Conservation (phyloP, 192 early-diverging fungal genomes). For the Rhizophagus clarus region DNA sequence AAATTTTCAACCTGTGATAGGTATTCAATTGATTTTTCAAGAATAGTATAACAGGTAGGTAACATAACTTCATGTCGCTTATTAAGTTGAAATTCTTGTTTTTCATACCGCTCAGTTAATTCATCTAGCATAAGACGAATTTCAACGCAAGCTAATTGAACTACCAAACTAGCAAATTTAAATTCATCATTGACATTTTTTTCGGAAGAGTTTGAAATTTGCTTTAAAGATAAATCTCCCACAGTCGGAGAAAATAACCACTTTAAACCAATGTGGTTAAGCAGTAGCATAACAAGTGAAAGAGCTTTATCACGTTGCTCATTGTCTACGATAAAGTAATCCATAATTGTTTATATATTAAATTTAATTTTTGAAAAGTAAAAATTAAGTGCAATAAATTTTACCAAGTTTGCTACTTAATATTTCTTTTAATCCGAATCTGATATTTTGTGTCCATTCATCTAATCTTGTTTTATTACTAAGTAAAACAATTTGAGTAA, state of each 20-base stretch:
- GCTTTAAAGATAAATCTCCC: neutral
- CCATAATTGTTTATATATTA: neutral
- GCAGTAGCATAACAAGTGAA: constrained; percentile 23
- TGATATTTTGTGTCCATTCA: constrained; percentile 30
- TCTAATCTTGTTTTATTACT: neutral
- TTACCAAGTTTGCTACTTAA: constrained; percentile 43
- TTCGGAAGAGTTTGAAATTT: neutral
- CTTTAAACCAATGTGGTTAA: constrained; percentile 40
- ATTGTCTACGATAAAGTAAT: constrained; percentile 29
- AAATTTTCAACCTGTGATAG: constrained; percentile 25
- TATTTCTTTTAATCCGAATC: constrained; percentile 40
- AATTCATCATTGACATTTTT: constrained; percentile 33
- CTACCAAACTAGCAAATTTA: constrained; percentile 42
- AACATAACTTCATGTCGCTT: constrained; percentile 38
- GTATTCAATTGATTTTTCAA: constrained; percentile 45
- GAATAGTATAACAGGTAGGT: constrained; percentile 43
- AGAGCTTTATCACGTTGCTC: constrained; percentile 39
- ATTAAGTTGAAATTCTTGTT: constrained; percentile 21
- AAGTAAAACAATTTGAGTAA: neutral
- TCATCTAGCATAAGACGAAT: constrained; percentile 44
- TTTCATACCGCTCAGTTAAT: constrained; percentile 32
- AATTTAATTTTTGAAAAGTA: neutral
- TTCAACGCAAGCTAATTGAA: constrained; percentile 44
- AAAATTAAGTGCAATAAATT: neutral
- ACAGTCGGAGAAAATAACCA: constrained; percentile 41